Percentiles rank a stretch among this genome's conserved stretches.
Conservation (phyloP, 2,329 filamentous ascomycete genomes). For the Ophiostoma pallidulum region DNA sequence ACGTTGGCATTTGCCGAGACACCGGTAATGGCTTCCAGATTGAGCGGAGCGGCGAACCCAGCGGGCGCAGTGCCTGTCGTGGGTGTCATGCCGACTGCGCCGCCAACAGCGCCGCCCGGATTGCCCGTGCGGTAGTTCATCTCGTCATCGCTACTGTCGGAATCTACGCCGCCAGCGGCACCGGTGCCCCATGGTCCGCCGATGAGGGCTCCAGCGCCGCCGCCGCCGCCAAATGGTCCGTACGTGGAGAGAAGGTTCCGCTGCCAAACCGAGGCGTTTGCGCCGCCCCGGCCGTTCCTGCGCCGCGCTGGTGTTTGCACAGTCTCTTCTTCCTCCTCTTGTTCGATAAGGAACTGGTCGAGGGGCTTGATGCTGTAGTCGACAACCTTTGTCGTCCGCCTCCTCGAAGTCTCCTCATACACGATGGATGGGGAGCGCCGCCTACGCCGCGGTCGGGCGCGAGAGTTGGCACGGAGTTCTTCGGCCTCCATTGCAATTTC, state of each 20-base stretch:
- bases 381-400: conserved; percentile 54
- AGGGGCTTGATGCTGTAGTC: conserved; percentile 83
- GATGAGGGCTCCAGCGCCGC: conserved; percentile 61
- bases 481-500: conserved; percentile 58
- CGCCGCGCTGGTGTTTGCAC: conserved; percentile 60
- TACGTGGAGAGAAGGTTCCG: conserved; percentile 80
- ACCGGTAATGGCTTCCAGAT: conserved; percentile 31
- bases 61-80: conserved; percentile 32
- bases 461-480: conserved; percentile 48
- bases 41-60: conserved; percentile 22
- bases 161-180: conserved; percentile 72
- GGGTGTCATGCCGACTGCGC: conserved; percentile 54
- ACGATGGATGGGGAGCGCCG: conserved; percentile 48
- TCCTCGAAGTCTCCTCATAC: conserved; percentile 46
- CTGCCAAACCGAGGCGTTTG: conserved; percentile 54
- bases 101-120: conserved; percentile 39
- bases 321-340: conserved; percentile 59
- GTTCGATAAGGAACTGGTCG: conserved; percentile 63
- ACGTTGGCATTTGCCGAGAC: conserved; percentile 60
- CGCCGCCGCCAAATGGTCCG: conserved; percentile 84
- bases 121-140: conserved; percentile 31
- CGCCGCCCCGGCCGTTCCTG: conserved; percentile 53
- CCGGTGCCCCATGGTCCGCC: conserved; percentile 65
- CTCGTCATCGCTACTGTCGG: conserved; percentile 96
- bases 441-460: conserved; percentile 38